Conservation (phyloP, 176 grass and related monocot species). For the Oryza australiensis region DNA sequence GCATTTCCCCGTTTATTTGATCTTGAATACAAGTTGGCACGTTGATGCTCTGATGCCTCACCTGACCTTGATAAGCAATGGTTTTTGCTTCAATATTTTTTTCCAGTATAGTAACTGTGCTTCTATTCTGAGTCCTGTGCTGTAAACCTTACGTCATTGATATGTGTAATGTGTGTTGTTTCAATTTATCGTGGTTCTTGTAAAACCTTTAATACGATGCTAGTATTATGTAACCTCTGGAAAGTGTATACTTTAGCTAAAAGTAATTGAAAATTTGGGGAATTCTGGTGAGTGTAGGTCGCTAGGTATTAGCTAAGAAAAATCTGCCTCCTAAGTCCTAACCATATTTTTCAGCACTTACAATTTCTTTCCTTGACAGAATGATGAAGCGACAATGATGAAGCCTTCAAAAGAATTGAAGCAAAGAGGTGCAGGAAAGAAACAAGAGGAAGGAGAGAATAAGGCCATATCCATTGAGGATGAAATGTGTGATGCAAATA, state of each 20-base stretch:
- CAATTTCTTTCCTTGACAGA: conserved; percentile 3
- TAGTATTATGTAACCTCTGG: not conserved
- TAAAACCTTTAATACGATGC: not conserved
- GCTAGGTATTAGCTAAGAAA: not conserved
- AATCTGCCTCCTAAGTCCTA: not conserved
- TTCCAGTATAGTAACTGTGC: no score
- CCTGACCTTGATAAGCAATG: no score
- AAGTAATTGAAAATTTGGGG: not conserved
- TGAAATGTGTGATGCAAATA: not conserved
- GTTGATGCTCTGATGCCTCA: no score
- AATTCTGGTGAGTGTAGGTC: not conserved
- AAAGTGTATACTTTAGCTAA: not conserved
- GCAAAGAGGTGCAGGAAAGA: not conserved
- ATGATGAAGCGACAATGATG: not conserved
- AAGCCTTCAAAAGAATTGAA: conserved; percentile 3
- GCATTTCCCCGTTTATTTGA: no score
- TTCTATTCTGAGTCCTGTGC: no score
- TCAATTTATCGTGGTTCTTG: not conserved
- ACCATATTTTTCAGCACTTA: not conserved
- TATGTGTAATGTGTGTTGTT: no score
- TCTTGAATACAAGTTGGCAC: no score
- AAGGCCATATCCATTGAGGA: conserved; percentile 19
- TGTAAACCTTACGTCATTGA: no score
- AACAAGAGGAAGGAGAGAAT: not conserved
- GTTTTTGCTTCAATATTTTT: no score